Base-by-base conservation (phyloP, 2,329 filamentous ascomycete genomes). In the Aureobasidium namibiae region DNA sequence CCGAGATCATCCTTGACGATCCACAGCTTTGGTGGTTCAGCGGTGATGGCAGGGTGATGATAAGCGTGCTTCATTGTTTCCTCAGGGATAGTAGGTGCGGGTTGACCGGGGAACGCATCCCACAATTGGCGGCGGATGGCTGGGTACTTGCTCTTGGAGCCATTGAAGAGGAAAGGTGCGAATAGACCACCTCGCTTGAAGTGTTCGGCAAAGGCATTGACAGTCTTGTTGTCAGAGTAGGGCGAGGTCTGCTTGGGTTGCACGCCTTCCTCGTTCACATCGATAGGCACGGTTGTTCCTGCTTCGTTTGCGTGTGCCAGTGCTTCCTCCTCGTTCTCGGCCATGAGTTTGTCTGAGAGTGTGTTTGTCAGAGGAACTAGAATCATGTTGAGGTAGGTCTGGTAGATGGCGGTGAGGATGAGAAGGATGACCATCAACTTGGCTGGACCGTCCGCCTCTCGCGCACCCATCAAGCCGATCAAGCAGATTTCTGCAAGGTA, bases 401-500 rank as follows among this genome's bases (percentile, higher is more conserved):
- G 72, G 69, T 74, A 78, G 21, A 74, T 56, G 57, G 75, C 68
- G 3, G 75, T 77, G 50, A 67, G 63, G 33, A 68, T 64, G 10
- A 77, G 65, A 45, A 76, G 67, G 13, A 76, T 29, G 57, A 70
- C 66, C 69, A 75, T 74, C 59, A 77, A 70, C 9, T 70, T 67
- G 7, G 77, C 64, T 7, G 76, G 74, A 1, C 75, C 75, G 10
- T 71, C 67, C 9, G 70, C 67, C 33, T 65, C 67, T 2, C 71
- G 69, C 41, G 76, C 75, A 24, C 72, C 74, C 63, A 77, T 75
- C 16, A 78, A 68, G 26, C 75, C 76, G 29, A 78, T 75, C 2
- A 78, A 67, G 60, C 76, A 78, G 29, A 74, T 62, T 60, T 78
- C 74, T 13, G 73, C 72, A 2, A 78, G 66, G 62, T 78, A 78